Conservation (phyloP, 345 rosid species). For the Raphanus raphanistrum region DNA sequence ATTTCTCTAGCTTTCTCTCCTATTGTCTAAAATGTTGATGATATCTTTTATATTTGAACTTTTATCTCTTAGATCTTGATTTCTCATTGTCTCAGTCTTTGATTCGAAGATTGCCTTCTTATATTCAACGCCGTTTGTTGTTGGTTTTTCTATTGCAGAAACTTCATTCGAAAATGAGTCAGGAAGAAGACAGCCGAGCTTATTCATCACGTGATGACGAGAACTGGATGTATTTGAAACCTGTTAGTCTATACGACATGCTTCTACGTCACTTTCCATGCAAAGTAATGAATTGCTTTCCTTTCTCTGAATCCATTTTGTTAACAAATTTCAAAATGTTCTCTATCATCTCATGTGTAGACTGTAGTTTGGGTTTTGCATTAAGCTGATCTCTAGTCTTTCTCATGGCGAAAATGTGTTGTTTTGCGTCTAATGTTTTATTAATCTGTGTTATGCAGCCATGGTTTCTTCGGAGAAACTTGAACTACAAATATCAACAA, state of each 20-base stretch:
- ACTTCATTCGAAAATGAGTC: neutral
- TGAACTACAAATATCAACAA: constrained; percentile 61
- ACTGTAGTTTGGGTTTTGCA: neutral
- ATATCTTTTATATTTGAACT: neutral
- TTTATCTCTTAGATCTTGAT: neutral
- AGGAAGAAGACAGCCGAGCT: neutral
- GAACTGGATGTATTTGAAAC: neutral
- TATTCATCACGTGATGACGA: neutral
- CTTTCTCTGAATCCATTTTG: neutral
- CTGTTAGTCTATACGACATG: neutral
- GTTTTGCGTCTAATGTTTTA: neutral
- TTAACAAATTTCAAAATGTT: neutral
- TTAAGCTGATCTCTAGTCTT: neutral
- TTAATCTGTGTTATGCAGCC: constrained; percentile 53
- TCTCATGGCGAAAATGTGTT: constrained; percentile 42
- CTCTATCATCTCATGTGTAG: neutral
- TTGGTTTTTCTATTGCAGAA: neutral
- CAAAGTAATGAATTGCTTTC: constrained; percentile 46
- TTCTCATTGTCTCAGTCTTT: neutral
- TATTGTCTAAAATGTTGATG: neutral
- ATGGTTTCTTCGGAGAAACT: constrained; percentile 66
- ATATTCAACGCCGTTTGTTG: neutral
- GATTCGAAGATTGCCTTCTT: neutral
- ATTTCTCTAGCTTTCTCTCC: neutral
- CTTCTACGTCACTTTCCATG: constrained; percentile 47